Evolutionary conservation across 306 rosid genomes (phyloP).

Genomic region (Dryas drummondii): DNA sequence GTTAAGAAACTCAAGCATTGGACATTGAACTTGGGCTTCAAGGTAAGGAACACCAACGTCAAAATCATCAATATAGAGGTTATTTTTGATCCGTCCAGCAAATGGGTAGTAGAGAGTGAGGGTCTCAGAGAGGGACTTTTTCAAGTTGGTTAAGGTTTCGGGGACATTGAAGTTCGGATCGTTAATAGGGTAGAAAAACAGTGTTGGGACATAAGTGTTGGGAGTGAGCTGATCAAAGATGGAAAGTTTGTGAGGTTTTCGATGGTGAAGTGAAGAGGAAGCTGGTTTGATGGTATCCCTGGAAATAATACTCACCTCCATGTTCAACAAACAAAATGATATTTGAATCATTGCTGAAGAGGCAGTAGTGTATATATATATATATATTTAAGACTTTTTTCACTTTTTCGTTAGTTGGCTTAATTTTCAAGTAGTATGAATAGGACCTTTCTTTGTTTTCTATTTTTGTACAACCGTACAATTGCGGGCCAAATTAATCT

Average conservation of each 20-base stretch:
- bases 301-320: no score
- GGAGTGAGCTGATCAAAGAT: constrained; percentile 26
- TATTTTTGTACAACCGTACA: no score
- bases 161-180: not conserved
- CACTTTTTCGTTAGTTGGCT: no score
- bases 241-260: constrained; percentile 13
- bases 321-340: no score
- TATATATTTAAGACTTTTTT: no score
- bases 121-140: constrained; percentile 39
- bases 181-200: constrained; percentile 16
- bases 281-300: no score
- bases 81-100: constrained; percentile 37
- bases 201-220: not conserved
- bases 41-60: constrained; percentile 37
- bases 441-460: no score
- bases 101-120: constrained; percentile 48
- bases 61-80: constrained; percentile 33
- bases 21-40: constrained; percentile 37
- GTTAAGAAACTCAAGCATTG: constrained; percentile 36
- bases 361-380: no score
- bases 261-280: not conserved
- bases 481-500: no score
- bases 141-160: constrained; percentile 2
- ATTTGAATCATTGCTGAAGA: no score
- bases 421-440: no score